Percentiles rank a stretch among this genome's conserved stretches.
phyloP scores from a whole-genome alignment of 768 basidiomycete genomes.

The Lactarius vividus region DNA sequence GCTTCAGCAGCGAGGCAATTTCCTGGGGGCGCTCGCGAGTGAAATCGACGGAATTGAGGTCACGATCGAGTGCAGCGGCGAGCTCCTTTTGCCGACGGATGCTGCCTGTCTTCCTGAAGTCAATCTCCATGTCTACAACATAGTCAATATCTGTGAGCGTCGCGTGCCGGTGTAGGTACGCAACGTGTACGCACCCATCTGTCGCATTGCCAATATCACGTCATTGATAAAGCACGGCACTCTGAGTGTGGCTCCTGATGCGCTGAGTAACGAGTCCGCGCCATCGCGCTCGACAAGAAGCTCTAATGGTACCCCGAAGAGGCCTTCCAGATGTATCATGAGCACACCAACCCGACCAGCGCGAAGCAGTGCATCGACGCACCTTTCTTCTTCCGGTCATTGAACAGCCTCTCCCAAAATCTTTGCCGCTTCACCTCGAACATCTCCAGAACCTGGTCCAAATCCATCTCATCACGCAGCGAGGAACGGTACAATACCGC shows the following conservation, averaged over 20 bases:
- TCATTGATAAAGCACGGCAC: conserved; percentile 98
- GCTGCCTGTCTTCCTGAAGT: conserved; percentile 97
- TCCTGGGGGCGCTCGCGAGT: conserved; percentile 95
- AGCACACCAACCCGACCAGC: background rate
- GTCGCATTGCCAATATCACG: conserved; percentile 95
- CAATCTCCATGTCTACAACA: conserved; percentile 88
- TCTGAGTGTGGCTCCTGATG: conserved; percentile 76
- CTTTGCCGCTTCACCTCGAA: conserved; percentile 90
- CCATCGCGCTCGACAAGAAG: conserved; percentile 91
- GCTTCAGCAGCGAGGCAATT: conserved; percentile 92
- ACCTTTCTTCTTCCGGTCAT: conserved; percentile 91
- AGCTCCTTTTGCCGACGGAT: conserved; percentile 90
- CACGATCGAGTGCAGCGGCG: conserved; percentile 88
- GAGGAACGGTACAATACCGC: conserved; percentile 74
- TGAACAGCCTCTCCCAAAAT: conserved; percentile 97
- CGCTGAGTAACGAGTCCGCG: conserved; percentile 88
- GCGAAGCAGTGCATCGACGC: conserved; percentile 30
- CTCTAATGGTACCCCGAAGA: conserved; percentile 92
- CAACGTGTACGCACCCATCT: conserved; percentile 76
- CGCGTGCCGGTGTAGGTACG: conserved; percentile 4
- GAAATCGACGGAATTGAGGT: conserved; percentile 86
- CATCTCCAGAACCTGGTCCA: conserved; percentile 92
- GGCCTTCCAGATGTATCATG: conserved; percentile 52
- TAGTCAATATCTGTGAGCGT: conserved; percentile 1
- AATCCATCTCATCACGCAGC: conserved; percentile 75